A percentile compares a stretch with the other conserved stretches of the same genome.
These are phyloP conservation scores for Dentiscutata heterogama DNA, from an alignment of 371 early-diverging fungal species.

Conservation along the genomic window DNA sequence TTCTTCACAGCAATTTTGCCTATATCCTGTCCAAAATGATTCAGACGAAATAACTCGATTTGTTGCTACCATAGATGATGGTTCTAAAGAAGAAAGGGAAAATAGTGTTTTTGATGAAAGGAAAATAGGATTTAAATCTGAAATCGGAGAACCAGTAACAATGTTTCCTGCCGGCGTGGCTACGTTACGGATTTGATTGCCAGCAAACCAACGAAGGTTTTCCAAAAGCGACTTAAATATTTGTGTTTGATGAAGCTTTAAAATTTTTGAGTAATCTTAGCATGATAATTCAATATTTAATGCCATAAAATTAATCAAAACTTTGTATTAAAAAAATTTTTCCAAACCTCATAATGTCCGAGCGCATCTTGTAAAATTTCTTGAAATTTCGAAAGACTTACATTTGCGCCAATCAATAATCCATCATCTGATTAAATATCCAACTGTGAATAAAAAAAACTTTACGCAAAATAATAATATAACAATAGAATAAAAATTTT, in stretches of 20 bases:
- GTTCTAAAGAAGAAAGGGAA: constrained; percentile 57
- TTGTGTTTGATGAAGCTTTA: constrained; percentile 47
- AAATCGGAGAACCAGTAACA: constrained; percentile 83
- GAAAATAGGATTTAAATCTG: constrained; percentile 84
- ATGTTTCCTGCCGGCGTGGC: constrained; percentile 85
- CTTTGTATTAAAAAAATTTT: no score
- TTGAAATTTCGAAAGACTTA: constrained; percentile 65
- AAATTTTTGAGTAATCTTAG: not conserved
- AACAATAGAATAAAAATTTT: not conserved
- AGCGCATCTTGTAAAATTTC: constrained; percentile 54
- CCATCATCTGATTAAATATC: constrained; percentile 51
- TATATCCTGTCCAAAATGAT: constrained; percentile 81
- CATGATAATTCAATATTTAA: not conserved
- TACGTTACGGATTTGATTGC: constrained; percentile 82
- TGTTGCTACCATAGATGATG: constrained; percentile 49
- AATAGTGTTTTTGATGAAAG: constrained; percentile 70
- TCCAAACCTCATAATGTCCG: constrained; percentile 48
- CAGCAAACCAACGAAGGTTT: constrained; percentile 79
- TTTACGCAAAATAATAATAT: not conserved
- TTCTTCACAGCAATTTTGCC: constrained; percentile 70
- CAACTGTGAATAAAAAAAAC: no score
- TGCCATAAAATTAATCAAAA: no score
- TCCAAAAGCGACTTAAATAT: constrained; percentile 70
- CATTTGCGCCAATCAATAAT: constrained; percentile 65
- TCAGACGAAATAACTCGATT: constrained; percentile 66